Percentiles rank a stretch among this genome's conserved stretches.
Evolutionary conservation across 352 stramenopile species (phyloP).

Genomic region (Globisporangium irregulare): DNA sequence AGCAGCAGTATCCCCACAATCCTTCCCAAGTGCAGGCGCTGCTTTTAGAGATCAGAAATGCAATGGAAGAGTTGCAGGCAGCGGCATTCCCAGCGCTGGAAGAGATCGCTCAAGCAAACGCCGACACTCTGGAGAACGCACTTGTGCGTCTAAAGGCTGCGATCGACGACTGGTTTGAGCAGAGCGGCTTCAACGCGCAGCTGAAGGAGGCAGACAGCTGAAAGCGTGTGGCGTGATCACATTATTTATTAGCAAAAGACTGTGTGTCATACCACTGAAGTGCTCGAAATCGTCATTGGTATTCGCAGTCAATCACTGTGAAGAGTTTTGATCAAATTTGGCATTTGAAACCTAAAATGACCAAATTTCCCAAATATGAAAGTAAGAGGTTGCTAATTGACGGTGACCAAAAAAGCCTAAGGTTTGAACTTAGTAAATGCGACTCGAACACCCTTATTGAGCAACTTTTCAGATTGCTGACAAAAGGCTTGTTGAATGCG

Average conservation of each 20-base stretch:
- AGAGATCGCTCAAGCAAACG: slow-evolving; percentile 25
- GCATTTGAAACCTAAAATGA: too few relatives aligned
- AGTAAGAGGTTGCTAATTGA: too few relatives aligned
- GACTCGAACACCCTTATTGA: not conserved
- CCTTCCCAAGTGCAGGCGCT: slow-evolving; percentile 7
- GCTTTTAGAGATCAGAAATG: slow-evolving; percentile 15
- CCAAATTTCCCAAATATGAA: too few relatives aligned
- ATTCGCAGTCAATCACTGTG: too few relatives aligned
- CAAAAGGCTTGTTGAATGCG: not conserved
- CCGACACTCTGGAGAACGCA: slow-evolving; percentile 14
- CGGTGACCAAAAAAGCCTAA: too few relatives aligned
- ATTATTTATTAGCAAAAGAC: too few relatives aligned
- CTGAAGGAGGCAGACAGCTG: slow-evolving; percentile 4
- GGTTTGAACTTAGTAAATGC: too few relatives aligned
- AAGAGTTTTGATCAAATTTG: too few relatives aligned
- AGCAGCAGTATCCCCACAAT: not conserved
- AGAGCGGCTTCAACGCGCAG: slow-evolving; percentile 26
- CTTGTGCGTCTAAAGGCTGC: slow-evolving; percentile 25
- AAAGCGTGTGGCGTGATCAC: not conserved
- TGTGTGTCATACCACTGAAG: too few relatives aligned
- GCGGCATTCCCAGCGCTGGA: slow-evolving; percentile 24
- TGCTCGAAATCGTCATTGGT: too few relatives aligned
- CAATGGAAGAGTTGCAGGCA: slow-evolving; percentile 17
- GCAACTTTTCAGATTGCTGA: not conserved
- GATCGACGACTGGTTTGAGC: slow-evolving; percentile 34